Base-by-base conservation (phyloP, 768 basidiomycete species). In the Arthromyces matolae region DNA sequence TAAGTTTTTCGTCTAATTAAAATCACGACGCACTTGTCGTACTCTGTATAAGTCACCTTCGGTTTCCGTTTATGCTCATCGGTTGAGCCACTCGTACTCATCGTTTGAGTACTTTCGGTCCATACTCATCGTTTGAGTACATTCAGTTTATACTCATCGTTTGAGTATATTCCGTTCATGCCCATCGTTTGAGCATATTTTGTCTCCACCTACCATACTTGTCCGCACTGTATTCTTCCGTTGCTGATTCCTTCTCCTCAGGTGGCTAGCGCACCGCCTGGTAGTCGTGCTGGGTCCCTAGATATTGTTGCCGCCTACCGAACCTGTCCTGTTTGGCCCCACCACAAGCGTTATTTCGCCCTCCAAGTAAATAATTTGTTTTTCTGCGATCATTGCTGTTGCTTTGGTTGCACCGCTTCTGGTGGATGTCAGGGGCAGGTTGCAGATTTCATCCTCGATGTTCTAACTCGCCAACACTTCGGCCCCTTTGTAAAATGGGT, bases 251-350 rank as follows among this genome's bases (percentile, higher is more conserved):
- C 34, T 36, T 42, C 25, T 22, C 20, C 22, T 22, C 19, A 49
- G 48, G 20, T 49, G 8, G 31, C 48, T 8, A 24, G 5, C 7
- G 31, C 48, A 12, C 41, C 55, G 6, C 52, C 50, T 0, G 64
- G 68, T 0, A 54, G 60, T 1, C 57, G 63, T 31, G 68, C 60
- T 0, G 57, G 58, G 14, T 56, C 60, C 0, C 42, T 64, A 10
- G 61, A 71, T 49, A 64, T 69, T 22, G 53, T 48, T 0, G 62
- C 64, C 18, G 66, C 66, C n/a, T 67, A 66, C 42, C 41, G 64
- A 1, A 68, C 64, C 2, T 58, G 56, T 13, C 62, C 64, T 0
- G 61, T 66, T 1, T 40, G 35, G 14, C 66, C 66, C 0, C 28
- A 35, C 0, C 62, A 67, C 53, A 71, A 69, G 36, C 35, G 40